These are phyloP conservation scores for Westerdykella sp. DNA, from an alignment of 2,329 filamentous ascomycete genomes.

Conservation along the genomic window DNA sequence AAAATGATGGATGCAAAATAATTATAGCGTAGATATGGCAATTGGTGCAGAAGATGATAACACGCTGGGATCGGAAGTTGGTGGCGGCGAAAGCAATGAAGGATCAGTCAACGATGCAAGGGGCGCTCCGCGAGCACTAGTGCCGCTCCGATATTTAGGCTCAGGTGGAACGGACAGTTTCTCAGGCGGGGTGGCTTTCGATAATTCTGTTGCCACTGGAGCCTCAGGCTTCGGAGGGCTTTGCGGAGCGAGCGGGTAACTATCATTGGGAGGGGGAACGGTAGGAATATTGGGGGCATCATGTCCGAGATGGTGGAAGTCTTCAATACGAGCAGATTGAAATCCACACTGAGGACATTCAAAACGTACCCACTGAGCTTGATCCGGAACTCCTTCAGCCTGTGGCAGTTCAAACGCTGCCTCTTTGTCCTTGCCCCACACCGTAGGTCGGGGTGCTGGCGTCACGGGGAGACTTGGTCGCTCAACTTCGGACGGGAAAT, in stretches of 20 bases:
- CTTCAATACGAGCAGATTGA: constrained; percentile 27
- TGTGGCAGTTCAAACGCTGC: constrained; percentile 57
- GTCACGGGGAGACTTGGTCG: constrained; percentile 86
- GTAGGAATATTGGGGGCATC: not conserved
- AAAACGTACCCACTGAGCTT: constrained; percentile 76
- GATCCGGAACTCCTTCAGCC: constrained; percentile 77
- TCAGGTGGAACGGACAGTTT: constrained; percentile 2
- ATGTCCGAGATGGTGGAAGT: constrained; percentile 17
- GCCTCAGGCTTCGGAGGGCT: not conserved
- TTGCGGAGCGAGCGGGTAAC: not conserved
- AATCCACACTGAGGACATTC: constrained; percentile 48
- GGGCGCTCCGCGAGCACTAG: constrained; percentile 22
- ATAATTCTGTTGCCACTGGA: not conserved
- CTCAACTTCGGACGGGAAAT: constrained; percentile 78
- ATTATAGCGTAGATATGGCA: constrained; percentile 10
- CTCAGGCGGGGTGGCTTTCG: not conserved
- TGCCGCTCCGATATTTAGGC: constrained; percentile 9
- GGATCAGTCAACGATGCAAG: constrained; percentile 26
- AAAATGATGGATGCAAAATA: constrained; percentile 3
- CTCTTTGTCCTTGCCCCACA: constrained; percentile 59
- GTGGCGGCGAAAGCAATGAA: constrained; percentile 9
- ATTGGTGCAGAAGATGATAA: constrained; percentile 6
- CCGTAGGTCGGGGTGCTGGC: constrained; percentile 67
- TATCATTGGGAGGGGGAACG: not conserved
- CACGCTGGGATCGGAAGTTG: constrained; percentile 1